These are phyloP conservation scores for Yamadazyma endophytica DNA, from an alignment of 805 yeast species.

Conservation along the genomic window DNA sequence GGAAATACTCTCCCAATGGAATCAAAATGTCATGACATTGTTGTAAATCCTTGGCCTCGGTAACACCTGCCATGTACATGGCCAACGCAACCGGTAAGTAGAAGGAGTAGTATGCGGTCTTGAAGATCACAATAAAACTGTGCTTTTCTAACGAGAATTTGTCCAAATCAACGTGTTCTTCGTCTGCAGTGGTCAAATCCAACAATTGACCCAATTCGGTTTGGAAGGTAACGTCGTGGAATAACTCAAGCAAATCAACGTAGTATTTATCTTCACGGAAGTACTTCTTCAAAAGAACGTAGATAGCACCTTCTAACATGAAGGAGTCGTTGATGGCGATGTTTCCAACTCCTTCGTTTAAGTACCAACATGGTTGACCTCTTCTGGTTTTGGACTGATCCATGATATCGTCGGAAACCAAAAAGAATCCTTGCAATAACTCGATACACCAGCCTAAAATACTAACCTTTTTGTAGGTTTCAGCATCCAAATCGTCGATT, in stretches of 20 bases:
- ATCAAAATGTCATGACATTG: constrained; percentile 86
- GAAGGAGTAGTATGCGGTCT: constrained; percentile 96
- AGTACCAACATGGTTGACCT: constrained; percentile 99
- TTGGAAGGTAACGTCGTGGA: constrained; percentile 96
- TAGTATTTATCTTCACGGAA: constrained; percentile 81
- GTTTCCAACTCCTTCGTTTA: constrained; percentile 71
- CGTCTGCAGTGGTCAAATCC: constrained; percentile 96
- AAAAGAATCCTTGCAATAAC: constrained; percentile 90
- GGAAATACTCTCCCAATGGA: constrained; percentile 97
- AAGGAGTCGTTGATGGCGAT: constrained; percentile 97
- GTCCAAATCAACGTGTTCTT: constrained; percentile 82
- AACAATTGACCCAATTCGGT: constrained; percentile 96
- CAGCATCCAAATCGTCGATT: constrained; percentile 54
- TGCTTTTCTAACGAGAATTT: constrained; percentile 88
- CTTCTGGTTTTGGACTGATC: constrained; percentile 94
- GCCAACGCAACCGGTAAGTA: constrained; percentile 97
- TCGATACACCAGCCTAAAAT: constrained; percentile 95
- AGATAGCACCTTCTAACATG: constrained; percentile 93
- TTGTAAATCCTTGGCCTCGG: constrained; percentile 66
- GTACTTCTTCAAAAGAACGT: constrained; percentile 81
- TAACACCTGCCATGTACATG: constrained; percentile 85
- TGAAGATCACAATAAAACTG: constrained; percentile 91
- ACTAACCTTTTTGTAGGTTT: constrained; percentile 80
- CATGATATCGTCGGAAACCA: constrained; percentile 99
- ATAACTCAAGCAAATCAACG: constrained; percentile 84